Conservation (phyloP, 2,329 filamentous ascomycete genomes). For the Fusarium torulosum region DNA sequence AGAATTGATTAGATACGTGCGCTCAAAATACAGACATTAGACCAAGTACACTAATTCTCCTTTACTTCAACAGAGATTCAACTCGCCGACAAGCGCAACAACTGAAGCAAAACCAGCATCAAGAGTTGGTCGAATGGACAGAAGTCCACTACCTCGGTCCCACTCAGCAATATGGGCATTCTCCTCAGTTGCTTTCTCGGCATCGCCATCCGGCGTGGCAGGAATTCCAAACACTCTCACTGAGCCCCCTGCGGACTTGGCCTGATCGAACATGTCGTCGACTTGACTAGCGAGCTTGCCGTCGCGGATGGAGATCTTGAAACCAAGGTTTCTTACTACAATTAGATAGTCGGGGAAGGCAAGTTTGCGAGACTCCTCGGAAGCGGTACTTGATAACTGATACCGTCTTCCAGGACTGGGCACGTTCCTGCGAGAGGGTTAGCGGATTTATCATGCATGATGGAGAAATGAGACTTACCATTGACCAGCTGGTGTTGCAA, state of each 20-base stretch:
- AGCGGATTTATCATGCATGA: neutral
- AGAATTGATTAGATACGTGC: too few relatives aligned
- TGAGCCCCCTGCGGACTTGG: constrained; percentile 23
- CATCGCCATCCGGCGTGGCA: constrained; percentile 31
- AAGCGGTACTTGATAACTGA: constrained; percentile 19
- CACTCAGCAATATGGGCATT: constrained; percentile 38
- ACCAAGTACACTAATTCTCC: neutral
- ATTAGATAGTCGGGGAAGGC: constrained; percentile 38
- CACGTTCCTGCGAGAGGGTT: constrained; percentile 26
- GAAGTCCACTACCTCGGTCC: constrained; percentile 13
- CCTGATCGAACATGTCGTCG: constrained; percentile 22
- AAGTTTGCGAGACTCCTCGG: constrained; percentile 36
- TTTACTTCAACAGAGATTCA: constrained; percentile 15
- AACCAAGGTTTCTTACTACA: constrained; percentile 36
- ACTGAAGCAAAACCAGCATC: constrained; percentile 39
- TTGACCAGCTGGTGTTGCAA: constrained; percentile 26
- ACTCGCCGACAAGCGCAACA: constrained; percentile 37
- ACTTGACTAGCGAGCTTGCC: neutral
- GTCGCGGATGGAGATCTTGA: constrained; percentile 30
- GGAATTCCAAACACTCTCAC: constrained; percentile 37
- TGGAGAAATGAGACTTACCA: constrained; percentile 6
- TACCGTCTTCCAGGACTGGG: constrained; percentile 36
- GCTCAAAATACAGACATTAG: neutral
- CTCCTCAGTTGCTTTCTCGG: constrained; percentile 31
- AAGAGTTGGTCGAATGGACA: constrained; percentile 24